Evolutionary conservation across 257 asterid genomes (phyloP), one percentile per base, ranked within the genome.

Genomic region (Echites panduratus): DNA sequence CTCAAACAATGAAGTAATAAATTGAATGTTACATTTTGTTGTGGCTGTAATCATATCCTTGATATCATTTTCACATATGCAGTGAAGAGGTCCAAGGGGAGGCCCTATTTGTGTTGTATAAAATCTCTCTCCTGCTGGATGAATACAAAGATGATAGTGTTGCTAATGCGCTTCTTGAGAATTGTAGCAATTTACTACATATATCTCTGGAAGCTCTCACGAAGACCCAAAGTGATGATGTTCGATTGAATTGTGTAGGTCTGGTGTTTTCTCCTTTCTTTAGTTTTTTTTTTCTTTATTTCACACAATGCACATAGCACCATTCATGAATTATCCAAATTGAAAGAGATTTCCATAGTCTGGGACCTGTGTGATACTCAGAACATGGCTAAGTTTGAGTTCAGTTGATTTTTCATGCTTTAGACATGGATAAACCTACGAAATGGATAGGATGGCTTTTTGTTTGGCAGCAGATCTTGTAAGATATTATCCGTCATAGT

Each of bases 1-100:
- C 77, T 67, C 68, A 74, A 77, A 72, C 70, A 17, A 80, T 64
- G 29, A 64, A 80, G 68, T 59, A 26, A 70, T 29, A 53, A 59
- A 50, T 24, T 22, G 65, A 47, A 45, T 45, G 40, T 76, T 75
- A 66, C 70, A 43, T 49, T 67, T 43, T 70, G 72, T 70, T n/a
- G n/a, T 74, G 65, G 38, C 65, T 26, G 27, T n/a, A 61, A 26
- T 52, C 70, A 19, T 70, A 59, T 68, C 68, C 73, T 16, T 72
- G 73, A n/a, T 44, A 43, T 66, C 78, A 76, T 72, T 63, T 76
- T 79, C 72, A 74, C 76, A 32, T 48, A 17, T 84, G 38, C 81
- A 94, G 99, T 76, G 99, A 94, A 70, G 93, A 89, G 81, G 84
- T 88, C 77, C 97, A 87, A 77, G 98, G 97, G 82, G 99, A 94